A percentile compares a stretch with the other conserved stretches of the same genome.
These are phyloP conservation scores for Macaranga tanarius DNA, from an alignment of 441 rosid genomes.

Conservation along the genomic window DNA sequence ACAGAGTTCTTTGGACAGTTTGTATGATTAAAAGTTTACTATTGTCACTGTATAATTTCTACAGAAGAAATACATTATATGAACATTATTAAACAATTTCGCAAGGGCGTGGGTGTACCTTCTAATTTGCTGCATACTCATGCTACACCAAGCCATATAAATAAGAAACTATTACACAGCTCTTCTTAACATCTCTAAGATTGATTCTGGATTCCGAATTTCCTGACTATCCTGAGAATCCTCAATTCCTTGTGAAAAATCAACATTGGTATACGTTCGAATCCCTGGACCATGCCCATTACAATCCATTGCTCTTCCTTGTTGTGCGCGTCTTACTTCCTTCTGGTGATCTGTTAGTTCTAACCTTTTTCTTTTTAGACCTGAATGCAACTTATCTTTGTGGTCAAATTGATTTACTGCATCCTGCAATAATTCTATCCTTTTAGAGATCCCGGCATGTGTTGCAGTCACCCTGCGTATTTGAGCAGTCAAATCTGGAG, in stretches of 20 bases:
- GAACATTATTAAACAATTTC: too few relatives aligned
- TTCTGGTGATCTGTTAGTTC: slow-evolving; percentile 57
- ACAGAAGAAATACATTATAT: too few relatives aligned
- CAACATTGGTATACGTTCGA: slow-evolving; percentile 43
- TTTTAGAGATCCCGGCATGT: slow-evolving; percentile 37
- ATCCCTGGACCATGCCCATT: slow-evolving; percentile 52
- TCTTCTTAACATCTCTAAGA: slow-evolving; percentile 34
- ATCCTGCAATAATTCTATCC: slow-evolving; percentile 33
- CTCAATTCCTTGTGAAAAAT: slow-evolving; percentile 51
- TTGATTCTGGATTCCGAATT: slow-evolving; percentile 27
- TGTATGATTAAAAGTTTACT: too few relatives aligned
- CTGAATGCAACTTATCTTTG: slow-evolving; percentile 6
- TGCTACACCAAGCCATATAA: neutral
- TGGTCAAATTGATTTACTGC: slow-evolving; percentile 5
- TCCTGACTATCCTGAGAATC: slow-evolving; percentile 48
- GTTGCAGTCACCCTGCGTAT: slow-evolving; percentile 36
- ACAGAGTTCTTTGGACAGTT: too few relatives aligned
- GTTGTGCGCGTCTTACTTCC: slow-evolving; percentile 56
- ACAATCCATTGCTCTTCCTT: slow-evolving; percentile 47
- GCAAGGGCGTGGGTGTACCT: neutral
- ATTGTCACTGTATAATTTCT: too few relatives aligned
- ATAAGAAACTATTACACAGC: slow-evolving; percentile 1
- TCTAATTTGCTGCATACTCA: neutral
- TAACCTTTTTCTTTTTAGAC: slow-evolving; percentile 33
- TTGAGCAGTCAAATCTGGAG: slow-evolving; percentile 22